Conservation (phyloP, 257 asterid genomes). For the Gentiana macrophylla region DNA sequence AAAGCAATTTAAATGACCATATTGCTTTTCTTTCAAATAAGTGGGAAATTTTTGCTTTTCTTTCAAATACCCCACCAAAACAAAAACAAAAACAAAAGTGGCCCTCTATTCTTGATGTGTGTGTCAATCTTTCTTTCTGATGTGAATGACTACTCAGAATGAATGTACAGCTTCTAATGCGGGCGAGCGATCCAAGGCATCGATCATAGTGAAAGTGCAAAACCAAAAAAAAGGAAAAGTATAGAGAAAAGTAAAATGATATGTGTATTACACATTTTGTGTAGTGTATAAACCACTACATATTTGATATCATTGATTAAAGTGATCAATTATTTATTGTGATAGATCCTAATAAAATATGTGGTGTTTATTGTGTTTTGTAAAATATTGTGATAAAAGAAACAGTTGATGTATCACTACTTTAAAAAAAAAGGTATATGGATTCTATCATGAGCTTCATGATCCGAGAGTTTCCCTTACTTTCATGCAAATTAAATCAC, state of each 20-base stretch:
- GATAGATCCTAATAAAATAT: no score
- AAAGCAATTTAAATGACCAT: no score
- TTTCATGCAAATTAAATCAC: constrained; percentile 56
- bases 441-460: constrained; percentile 23
- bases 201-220: constrained; percentile 7
- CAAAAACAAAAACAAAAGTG: constrained; percentile 3
- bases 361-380: no score
- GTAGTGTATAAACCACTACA: no score
- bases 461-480: constrained; percentile 48
- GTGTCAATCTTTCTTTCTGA: constrained; percentile 19
- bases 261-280: no score
- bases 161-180: constrained; percentile 18
- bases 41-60: no score
- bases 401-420: no score
- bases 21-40: background rate
- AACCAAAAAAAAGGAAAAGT: constrained; percentile 5
- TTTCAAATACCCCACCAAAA: constrained; percentile 10
- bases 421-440: background rate
- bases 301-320: no score
- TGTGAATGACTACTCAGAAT: constrained; percentile 2
- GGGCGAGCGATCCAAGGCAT: constrained; percentile 70
- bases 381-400: no score
- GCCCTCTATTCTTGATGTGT: background rate
- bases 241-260: no score
- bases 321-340: no score